A percentile compares a stretch with the other conserved stretches of the same genome.
These are phyloP conservation scores for Cardamine chenopodiifolia DNA, from an alignment of 345 rosid genomes.

Conservation along the genomic window DNA sequence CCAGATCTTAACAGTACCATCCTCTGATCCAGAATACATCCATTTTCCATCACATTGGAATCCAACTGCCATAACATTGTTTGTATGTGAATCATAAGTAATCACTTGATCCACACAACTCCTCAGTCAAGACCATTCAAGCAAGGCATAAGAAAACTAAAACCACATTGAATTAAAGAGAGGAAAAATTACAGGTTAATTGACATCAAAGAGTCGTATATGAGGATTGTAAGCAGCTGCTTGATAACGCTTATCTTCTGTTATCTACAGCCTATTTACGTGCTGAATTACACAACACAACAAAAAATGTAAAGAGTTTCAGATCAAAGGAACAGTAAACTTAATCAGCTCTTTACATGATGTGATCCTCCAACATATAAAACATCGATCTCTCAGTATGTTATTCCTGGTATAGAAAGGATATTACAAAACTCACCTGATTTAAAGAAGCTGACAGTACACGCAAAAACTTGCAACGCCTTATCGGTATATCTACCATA, in stretches of 20 bases:
- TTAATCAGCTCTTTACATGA: too few relatives aligned
- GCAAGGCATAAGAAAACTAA: background rate
- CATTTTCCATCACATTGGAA: slow-evolving; percentile 96
- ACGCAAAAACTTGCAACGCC: background rate
- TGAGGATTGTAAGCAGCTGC: slow-evolving; percentile 98
- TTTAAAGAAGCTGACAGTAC: background rate
- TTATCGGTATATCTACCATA: background rate
- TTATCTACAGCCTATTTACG: slow-evolving; percentile 93
- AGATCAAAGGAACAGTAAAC: too few relatives aligned
- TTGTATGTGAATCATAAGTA: slow-evolving; percentile 93
- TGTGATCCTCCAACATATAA: too few relatives aligned
- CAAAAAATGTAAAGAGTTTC: background rate
- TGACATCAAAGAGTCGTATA: slow-evolving; percentile 83
- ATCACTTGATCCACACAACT: slow-evolving; percentile 52
- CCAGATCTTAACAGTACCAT: slow-evolving; percentile 97
- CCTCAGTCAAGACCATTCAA: slow-evolving; percentile 19
- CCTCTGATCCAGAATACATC: slow-evolving; percentile 99
- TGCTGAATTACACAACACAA: slow-evolving; percentile 50
- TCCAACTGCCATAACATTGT: slow-evolving; percentile 96
- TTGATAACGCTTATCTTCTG: slow-evolving; percentile 75
- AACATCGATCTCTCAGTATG: too few relatives aligned
- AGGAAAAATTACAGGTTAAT: slow-evolving; percentile 59
- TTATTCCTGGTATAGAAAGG: too few relatives aligned
- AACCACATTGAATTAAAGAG: background rate
- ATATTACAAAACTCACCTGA: background rate